Conservation (phyloP, 2,329 filamentous ascomycete species). For the Apiospora phragmitis region DNA sequence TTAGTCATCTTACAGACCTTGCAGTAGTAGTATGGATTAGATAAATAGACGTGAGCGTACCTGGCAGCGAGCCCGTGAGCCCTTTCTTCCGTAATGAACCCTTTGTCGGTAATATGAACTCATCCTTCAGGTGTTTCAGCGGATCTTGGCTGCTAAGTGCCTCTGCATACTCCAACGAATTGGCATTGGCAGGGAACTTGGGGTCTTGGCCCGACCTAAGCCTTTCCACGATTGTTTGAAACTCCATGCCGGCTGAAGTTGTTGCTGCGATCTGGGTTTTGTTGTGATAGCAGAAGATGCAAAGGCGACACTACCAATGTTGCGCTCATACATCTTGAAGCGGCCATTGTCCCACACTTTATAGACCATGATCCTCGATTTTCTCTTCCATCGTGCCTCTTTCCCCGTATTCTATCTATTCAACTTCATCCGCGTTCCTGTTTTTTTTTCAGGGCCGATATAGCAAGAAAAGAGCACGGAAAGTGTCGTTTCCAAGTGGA, state of each 20-base stretch:
- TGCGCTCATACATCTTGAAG: not conserved
- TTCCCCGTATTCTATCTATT: not conserved
- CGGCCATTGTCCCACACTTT: slow-evolving; percentile 5
- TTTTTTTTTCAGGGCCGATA: not conserved
- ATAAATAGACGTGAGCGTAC: slow-evolving; percentile 27
- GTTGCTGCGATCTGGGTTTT: not conserved
- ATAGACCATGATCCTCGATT: not conserved
- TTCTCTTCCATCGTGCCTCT: not conserved
- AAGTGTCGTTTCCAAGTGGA: not conserved
- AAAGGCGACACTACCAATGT: not conserved
- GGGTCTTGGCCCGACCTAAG: slow-evolving; percentile 42
- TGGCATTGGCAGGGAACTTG: slow-evolving; percentile 49
- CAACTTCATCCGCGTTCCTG: not conserved
- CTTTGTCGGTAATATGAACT: slow-evolving; percentile 79
- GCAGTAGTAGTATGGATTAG: not conserved
- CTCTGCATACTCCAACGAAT: slow-evolving; percentile 48
- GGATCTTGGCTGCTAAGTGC: slow-evolving; percentile 61
- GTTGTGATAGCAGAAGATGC: not conserved
- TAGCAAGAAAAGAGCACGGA: not conserved
- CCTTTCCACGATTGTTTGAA: slow-evolving; percentile 38
- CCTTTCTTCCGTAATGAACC: slow-evolving; percentile 67
- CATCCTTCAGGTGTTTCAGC: slow-evolving; percentile 60
- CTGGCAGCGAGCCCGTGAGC: slow-evolving; percentile 46
- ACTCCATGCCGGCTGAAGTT: slow-evolving; percentile 50
- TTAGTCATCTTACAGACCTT: not conserved